These are phyloP conservation scores for Nothophoma quercina DNA, from an alignment of 2,329 filamentous ascomycete genomes.

Conservation along the genomic window DNA sequence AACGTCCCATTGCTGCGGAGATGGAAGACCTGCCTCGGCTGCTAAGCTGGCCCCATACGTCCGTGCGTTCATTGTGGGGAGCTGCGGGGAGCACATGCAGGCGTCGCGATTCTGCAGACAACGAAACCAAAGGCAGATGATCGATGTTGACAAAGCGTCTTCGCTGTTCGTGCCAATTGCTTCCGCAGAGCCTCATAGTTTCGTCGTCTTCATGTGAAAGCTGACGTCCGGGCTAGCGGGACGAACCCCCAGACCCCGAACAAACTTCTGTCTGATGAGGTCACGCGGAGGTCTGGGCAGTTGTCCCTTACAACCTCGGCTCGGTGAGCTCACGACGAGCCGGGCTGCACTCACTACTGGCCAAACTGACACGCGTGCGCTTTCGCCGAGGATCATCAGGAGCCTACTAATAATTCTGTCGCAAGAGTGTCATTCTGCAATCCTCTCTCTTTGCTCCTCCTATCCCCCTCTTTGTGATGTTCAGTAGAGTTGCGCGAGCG, in stretches of 20 bases:
- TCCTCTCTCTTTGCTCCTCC: neutral
- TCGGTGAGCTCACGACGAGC: conserved; percentile 1
- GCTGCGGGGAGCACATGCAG: neutral
- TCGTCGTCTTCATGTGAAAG: conserved; percentile 4
- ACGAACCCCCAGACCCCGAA: neutral
- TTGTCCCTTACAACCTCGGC: conserved; percentile 9
- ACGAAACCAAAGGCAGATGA: too few relatives aligned
- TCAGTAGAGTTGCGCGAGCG: conserved; percentile 50
- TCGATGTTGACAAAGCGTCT: too few relatives aligned
- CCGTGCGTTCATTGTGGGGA: conserved; percentile 4
- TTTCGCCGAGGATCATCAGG: conserved; percentile 12
- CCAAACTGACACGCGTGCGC: conserved; percentile 13
- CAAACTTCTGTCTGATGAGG: too few relatives aligned
- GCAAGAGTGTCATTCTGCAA: neutral
- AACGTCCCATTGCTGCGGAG: neutral
- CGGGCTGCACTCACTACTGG: neutral
- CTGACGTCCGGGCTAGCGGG: conserved; percentile 3
- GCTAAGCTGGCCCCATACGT: neutral
- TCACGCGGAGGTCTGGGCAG: conserved; percentile 15
- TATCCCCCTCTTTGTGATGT: conserved; percentile 41
- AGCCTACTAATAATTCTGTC: conserved; percentile 12
- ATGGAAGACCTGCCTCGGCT: neutral
- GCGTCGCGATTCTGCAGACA: neutral
- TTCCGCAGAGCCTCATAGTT: conserved; percentile 15
- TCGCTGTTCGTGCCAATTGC: neutral